Base-by-base conservation (phyloP, 345 rosid genomes). In the Eucalyptus pauciflora region DNA sequence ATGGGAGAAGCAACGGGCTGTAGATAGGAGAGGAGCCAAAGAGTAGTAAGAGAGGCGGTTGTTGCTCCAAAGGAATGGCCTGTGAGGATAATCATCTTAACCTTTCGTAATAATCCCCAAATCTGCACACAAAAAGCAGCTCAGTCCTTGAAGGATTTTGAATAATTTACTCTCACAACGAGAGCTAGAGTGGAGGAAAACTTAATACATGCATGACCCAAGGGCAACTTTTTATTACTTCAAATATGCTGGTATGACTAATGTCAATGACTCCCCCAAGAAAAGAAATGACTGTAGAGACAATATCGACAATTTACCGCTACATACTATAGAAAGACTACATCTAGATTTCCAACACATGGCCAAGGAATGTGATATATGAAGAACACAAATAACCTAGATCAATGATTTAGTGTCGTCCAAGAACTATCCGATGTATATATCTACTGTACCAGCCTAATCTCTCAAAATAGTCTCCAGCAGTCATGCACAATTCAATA, bases 51-150 rank as follows among this genome's bases (percentile, higher is more conserved):
- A 58, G 97, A 90, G 27, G 98, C 98, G 4, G 91, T 76, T 22
- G 99, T 91, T n/a, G 95, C 99, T 13, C 99, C 96, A 31, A 94
- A 52, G 41, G 96, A 96, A 87, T 96, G 97, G 85, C 99, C 99
- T 25, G 98, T 93, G 25, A 97, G 88, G 62, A 96, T 96, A 24
- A 97, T 90, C 17, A 92, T 92, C 93, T 92, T 93, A 90, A 90
- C 88, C 48, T 88, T 91, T 90, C 90, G 85, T 54, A 81, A 52
- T 45, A 90, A 15, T 16, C 20, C 89, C 27, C 29, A 18, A 52
- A 96, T 92, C 96, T 95, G 94, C 92, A 86, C 10, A 13, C n/a
- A 48, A 49, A 58, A 24, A 43, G n/a, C 86, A 37, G 46, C 85
- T 43, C 8, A 16, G 12, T 22, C 37, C 27, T 18, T 43, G 43